Evolutionary conservation across 768 basidiomycete species (phyloP).

Genomic region (Termitomyces eurrhizus): DNA sequence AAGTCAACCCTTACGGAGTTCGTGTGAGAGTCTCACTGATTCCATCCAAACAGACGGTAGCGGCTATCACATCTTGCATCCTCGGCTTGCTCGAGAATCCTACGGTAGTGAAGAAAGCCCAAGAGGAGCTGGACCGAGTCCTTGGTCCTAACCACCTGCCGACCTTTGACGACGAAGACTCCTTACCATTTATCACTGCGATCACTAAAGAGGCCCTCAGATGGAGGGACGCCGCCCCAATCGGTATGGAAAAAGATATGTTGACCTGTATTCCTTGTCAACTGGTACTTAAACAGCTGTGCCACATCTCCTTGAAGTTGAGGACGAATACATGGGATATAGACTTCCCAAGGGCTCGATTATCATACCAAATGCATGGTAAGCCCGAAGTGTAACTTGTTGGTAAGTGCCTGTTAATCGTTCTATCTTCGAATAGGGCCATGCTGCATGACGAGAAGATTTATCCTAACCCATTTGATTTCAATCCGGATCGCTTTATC

Average conservation of each 20-base stretch:
- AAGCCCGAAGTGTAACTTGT: background rate
- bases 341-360: conserved; percentile 29
- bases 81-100: conserved; percentile 28
- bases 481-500: conserved; percentile 19
- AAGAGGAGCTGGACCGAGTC: conserved; percentile 5
- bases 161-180: conserved; percentile 22
- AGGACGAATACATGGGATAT: conserved; percentile 33
- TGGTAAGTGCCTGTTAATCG: background rate
- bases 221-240: conserved; percentile 20
- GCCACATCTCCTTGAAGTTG: conserved; percentile 24
- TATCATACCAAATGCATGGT: conserved; percentile 29
- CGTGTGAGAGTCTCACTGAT: background rate
- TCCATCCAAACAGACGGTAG: conserved; percentile 18
- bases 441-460: conserved; percentile 27
- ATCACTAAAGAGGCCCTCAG: conserved; percentile 29
- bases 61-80: conserved; percentile 21
- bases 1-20: background rate
- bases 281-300: conserved; percentile 17
- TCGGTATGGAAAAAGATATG: conserved; percentile 15
- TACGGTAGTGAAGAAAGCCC: conserved; percentile 20
- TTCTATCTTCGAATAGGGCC: conserved; percentile 21
- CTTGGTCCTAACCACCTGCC: conserved; percentile 26
- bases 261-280: background rate
- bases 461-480: conserved; percentile 28
- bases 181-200: conserved; percentile 29